These are phyloP conservation scores for Phytophthora pluvialis DNA, from an alignment of 352 stramenopile species.

Conservation along the genomic window DNA sequence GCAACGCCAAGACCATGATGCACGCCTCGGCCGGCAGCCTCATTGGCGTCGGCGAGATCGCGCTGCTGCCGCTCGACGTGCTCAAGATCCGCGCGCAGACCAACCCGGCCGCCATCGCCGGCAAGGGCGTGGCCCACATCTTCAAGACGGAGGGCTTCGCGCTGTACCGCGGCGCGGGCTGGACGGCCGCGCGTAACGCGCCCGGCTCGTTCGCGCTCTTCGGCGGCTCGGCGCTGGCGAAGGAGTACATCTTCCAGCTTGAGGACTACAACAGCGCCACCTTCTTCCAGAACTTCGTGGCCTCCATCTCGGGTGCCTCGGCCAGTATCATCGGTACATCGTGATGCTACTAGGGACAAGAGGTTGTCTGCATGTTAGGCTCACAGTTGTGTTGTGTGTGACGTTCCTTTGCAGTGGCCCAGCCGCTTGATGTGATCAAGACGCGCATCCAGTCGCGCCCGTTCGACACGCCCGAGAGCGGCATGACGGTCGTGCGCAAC, in stretches of 20 bases:
- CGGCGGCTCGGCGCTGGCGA: slow-evolving; percentile 87
- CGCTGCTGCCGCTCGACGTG: slow-evolving; percentile 94
- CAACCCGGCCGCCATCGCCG: slow-evolving; percentile 92
- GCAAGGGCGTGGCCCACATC: slow-evolving; percentile 92
- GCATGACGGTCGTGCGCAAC: slow-evolving; percentile 91
- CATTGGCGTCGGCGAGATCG: slow-evolving; percentile 96
- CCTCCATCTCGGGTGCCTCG: slow-evolving; percentile 81
- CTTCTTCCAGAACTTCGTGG: slow-evolving; percentile 93
- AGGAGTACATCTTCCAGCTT: slow-evolving; percentile 92
- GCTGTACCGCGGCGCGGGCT: slow-evolving; percentile 91
- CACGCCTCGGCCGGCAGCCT: slow-evolving; percentile 92
- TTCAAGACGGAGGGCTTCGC: slow-evolving; percentile 92
- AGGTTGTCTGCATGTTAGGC: background rate
- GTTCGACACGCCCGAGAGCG: slow-evolving; percentile 94
- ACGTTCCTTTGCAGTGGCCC: slow-evolving; percentile 64
- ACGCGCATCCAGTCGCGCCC: slow-evolving; percentile 93
- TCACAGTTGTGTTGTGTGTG: slow-evolving; percentile 16
- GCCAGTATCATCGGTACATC: slow-evolving; percentile 82
- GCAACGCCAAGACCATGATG: slow-evolving; percentile 94
- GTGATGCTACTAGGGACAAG: background rate
- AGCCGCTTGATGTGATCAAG: slow-evolving; percentile 96
- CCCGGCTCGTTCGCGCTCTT: slow-evolving; percentile 96
- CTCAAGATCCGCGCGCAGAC: slow-evolving; percentile 97
- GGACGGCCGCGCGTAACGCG: slow-evolving; percentile 94
- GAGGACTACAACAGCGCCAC: slow-evolving; percentile 91